Evolutionary conservation across 192 early-diverging fungal genomes (phyloP), one percentile per base, ranked within the genome.

Genomic region (Spizellomyces punctatus): DNA sequence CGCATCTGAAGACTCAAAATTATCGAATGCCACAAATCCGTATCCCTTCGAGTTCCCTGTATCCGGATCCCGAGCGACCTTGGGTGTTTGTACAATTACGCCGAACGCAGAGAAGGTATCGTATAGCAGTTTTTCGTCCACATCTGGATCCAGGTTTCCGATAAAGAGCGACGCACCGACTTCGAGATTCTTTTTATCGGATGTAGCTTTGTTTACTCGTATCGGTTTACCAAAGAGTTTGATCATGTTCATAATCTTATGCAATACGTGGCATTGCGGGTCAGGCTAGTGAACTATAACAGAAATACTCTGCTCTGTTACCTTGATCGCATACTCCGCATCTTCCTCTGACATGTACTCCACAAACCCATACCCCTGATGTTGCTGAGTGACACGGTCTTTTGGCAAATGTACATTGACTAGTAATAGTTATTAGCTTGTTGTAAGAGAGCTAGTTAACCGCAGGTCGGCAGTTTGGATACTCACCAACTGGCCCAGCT

Each of bases 81-180:
- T 92, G 1, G 95, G 94, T 8, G 91, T 88, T 68, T 93, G 89
- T 9, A 95, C 88, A 69, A 98, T 89, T 2, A 89, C 82, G 4
- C 98, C 98, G 86, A 99, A 99, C 7, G 93, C 92, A 44, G 89
- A 89, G 78, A 99, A 96, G 4, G 96, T 95, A 76, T 99, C 98
- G 63, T 93, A 91, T 16, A 99, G 78, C 46, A 94, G 67, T 71
- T 93, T 93, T 70, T 98, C 95, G 69, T 97, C 95, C 41, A 85
- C 91, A 16, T 92, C 90, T 6, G 92, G 90, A 71, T 96, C 94
- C 82, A 99, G 74, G 76, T 98, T 98, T 57, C 98, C 96, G 72
- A 99, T 91, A 79, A 98, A 98, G 46, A 99, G 83, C 17, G 91
- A 92, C 55, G 98, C 98, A 10, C 98, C 98, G 4, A 99, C 92